Percentiles rank a stretch among this genome's conserved stretches.
phyloP scores from a whole-genome alignment of 371 early-diverging fungal genomes.

The Mucor plumbeus region DNA sequence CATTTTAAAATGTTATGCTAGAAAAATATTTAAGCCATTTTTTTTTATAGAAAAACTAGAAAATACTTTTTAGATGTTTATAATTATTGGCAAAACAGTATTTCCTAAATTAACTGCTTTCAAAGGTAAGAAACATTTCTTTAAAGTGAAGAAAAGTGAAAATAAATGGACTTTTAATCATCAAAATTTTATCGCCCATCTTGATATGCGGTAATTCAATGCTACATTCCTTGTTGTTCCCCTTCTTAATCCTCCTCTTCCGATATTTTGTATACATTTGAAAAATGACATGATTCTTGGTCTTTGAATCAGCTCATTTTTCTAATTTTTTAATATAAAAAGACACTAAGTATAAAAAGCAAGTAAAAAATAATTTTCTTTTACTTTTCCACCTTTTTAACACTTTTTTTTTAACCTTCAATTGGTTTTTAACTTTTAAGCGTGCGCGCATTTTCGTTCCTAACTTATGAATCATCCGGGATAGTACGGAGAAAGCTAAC shows the following conservation, averaged over 20 bases:
- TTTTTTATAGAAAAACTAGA: not conserved
- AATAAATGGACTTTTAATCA: not conserved
- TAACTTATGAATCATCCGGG: conserved; percentile 41
- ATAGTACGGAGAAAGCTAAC: conserved; percentile 23
- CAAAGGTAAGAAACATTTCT: not conserved
- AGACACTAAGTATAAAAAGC: not conserved
- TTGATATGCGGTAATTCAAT: conserved; percentile 2
- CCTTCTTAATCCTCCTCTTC: not conserved
- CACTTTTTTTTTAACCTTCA: not conserved
- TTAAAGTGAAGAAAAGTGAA: not conserved
- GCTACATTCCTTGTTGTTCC: not conserved
- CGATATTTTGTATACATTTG: not conserved
- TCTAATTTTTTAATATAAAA: conserved; percentile 2
- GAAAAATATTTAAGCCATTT: not conserved
- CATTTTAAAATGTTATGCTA: not conserved
- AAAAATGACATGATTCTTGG: conserved; percentile 18
- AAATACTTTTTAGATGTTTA: too few relatives aligned
- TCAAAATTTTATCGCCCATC: not conserved
- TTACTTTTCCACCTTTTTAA: not conserved
- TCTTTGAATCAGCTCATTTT: conserved; percentile 8
- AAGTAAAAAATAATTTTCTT: conserved; percentile 12
- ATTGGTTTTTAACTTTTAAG: not conserved
- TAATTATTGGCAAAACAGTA: too few relatives aligned
- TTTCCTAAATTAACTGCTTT: too few relatives aligned
- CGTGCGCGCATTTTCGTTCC: not conserved